Base-by-base conservation (phyloP, 768 basidiomycete genomes). In the Clavulina sp. region DNA sequence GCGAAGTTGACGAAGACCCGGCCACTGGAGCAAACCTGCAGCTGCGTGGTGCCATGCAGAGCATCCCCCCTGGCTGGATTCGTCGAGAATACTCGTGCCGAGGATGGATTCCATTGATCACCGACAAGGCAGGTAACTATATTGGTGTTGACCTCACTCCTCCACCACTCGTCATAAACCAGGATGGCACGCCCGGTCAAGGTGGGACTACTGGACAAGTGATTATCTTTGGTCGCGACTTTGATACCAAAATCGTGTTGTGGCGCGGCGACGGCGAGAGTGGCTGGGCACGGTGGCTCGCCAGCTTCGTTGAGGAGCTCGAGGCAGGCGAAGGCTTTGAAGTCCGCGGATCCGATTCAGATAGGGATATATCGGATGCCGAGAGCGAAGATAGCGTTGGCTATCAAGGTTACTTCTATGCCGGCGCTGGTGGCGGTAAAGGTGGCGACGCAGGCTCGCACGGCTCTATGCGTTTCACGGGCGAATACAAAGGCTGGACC, bases 141-240 rank as follows among this genome's bases (percentile, higher is more conserved):
- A 75, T 97, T 54, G 95, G 95, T 52, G 73, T 99, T 44, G 95
- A 99, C 64, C 73, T 99, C 53, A 88, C 83, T 65, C 93, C 93
- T 5, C n/a, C n/a, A n/a, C n/a, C n/a, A n/a, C n/a, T n/a, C n/a
- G n/a, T n/a, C n/a, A n/a, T n/a, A n/a, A n/a, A n/a, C n/a, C n/a
- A n/a, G n/a, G n/a, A n/a, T n/a, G n/a, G n/a, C n/a, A 46, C 9
- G 16, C 43, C 43, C 24, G 84, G 63, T 5, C 78, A 81, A 61
- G 66, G 68, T 44, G 91, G 89, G 41, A 67, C 73, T 5, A 70
- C 73, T 51, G 95, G 95, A 4, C 95, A 99, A 63, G 93, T 96
- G 44, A 95, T 99, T 53, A 81, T 96, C 47, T 99, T 97, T 63
- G 95, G 95, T n/a, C 77, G 95, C 48, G 95, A 97, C 62, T 96